phyloP scores from a whole-genome alignment of 1,284 basidiomycete species.

The Sporisorium sorghi region DNA sequence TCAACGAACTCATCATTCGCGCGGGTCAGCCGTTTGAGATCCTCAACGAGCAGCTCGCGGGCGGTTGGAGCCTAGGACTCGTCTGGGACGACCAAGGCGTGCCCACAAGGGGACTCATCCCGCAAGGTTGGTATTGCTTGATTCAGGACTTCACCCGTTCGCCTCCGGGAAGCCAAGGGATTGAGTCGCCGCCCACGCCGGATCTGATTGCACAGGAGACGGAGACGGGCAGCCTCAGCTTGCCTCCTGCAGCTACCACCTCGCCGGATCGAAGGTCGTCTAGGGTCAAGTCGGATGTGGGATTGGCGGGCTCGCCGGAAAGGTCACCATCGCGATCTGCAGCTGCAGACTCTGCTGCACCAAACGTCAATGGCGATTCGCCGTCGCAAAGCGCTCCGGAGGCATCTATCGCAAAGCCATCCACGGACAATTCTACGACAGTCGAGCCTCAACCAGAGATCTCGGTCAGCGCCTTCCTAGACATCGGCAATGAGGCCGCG shows the following conservation, averaged over 20 bases:
- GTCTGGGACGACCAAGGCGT: constrained; percentile 39
- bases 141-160: constrained; percentile 55
- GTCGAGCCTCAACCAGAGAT: constrained; percentile 7
- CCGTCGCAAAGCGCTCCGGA: background rate
- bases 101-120: constrained; percentile 54
- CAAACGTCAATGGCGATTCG: background rate
- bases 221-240: background rate
- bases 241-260: constrained; percentile 7
- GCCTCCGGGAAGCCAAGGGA: constrained; percentile 14
- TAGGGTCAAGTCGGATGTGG: background rate
- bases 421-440: background rate
- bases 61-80: constrained; percentile 59
- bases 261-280: constrained; percentile 2
- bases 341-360: background rate
- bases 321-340: background rate
- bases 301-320: background rate
- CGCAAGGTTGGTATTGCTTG: constrained; percentile 58
- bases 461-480: constrained; percentile 16
- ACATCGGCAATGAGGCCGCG: constrained; percentile 1
- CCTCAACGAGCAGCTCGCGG: constrained; percentile 54
- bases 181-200: constrained; percentile 15
- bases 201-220: constrained; percentile 1
- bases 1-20: constrained; percentile 57
- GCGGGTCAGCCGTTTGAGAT: constrained; percentile 59
- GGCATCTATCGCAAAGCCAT: background rate